Base-by-base conservation (phyloP, 495 filamentous ascomycete species). In the Terfezia claveryi region DNA sequence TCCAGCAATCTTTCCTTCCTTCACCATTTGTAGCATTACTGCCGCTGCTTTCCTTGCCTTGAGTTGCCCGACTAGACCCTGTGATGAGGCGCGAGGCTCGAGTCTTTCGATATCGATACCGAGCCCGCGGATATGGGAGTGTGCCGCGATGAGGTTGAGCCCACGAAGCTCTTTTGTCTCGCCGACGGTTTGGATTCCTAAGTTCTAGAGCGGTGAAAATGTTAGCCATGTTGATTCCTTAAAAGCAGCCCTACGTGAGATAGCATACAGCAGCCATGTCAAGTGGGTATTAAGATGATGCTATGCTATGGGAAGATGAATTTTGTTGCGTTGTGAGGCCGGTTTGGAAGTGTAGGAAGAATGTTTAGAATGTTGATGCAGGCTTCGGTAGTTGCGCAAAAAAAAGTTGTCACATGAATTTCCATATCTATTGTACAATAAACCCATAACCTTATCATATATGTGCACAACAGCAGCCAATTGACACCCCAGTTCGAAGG, bases 1-100 rank as follows among this genome's bases (percentile, higher is more conserved):
- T 49, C 91, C 91, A 51, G 92, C 92, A 71, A 99, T 96, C 70
- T 94, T 96, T 60, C 89, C 89, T 62, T 92, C 85, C 70, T 91
- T 94, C 57, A 93, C 92, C 88, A 99, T 96, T 68, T 95, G 85
- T 57, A 99, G 66, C 57, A 99, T 88, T 20, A 99, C 80, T 0
- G 87, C 89, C 2, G 91, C 91, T 0, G 91, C 91, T 69, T 94
- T 96, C 50, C 91, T 81, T 44, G 91, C 92, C 68, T 89, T 89
- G 63, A 94, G 80, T 69, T 99, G 91, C 41, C 91, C 91, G 6
- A 99, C 91, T 32, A 99, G 77, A n/a, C 91, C 91, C 67, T 95
- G 89, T 0, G 87, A 94, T n/a, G 80, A 75, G 37, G 76, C 65
- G 54, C 87, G 77, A 36, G 88, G 89, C 62, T 93, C 87, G 56